These are phyloP conservation scores for Aspergillus brunneoviolaceus DNA, from an alignment of 2,329 filamentous ascomycete genomes.

Conservation along the genomic window DNA sequence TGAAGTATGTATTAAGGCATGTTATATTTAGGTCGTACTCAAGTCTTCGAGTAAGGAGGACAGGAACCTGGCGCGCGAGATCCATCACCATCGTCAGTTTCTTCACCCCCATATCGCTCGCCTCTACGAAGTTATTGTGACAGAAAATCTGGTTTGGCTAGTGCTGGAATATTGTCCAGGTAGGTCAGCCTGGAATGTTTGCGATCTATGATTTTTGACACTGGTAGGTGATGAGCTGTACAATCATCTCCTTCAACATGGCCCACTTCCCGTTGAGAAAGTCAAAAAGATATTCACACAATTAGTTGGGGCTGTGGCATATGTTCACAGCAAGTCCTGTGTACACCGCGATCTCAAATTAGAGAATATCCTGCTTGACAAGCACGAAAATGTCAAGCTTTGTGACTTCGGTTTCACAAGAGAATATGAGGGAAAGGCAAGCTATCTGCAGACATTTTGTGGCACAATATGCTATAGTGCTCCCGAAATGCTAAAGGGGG, in stretches of 20 bases:
- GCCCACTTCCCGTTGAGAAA: conserved; percentile 77
- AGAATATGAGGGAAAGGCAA: conserved; percentile 93
- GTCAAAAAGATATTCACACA: conserved; percentile 96
- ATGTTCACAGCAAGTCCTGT: conserved; percentile 92
- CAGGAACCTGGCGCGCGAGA: conserved; percentile 91
- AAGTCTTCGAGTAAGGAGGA: conserved; percentile 97
- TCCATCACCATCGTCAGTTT: conserved; percentile 97
- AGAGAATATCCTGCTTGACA: conserved; percentile 94
- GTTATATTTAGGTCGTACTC: conserved; percentile 75
- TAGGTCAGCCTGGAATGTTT: conserved; percentile 40
- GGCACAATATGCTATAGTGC: conserved; percentile 97
- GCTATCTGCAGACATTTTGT: conserved; percentile 95
- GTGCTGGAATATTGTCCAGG: conserved; percentile 95
- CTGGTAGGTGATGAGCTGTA: conserved; percentile 85
- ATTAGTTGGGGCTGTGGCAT: conserved; percentile 88
- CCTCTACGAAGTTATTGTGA: conserved; percentile 97
- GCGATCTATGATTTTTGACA: conserved; percentile 7
- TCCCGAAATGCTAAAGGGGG: conserved; percentile 96
- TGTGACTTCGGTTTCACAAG: conserved; percentile 98
- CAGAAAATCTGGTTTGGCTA: conserved; percentile 91
- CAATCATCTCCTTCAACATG: conserved; percentile 87
- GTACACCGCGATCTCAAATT: conserved; percentile 96
- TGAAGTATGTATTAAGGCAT: neutral
- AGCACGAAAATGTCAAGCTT: conserved; percentile 94
- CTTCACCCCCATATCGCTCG: conserved; percentile 95